These are phyloP conservation scores for Cercospora sesami DNA, from an alignment of 2,329 filamentous ascomycete genomes.

Conservation along the genomic window DNA sequence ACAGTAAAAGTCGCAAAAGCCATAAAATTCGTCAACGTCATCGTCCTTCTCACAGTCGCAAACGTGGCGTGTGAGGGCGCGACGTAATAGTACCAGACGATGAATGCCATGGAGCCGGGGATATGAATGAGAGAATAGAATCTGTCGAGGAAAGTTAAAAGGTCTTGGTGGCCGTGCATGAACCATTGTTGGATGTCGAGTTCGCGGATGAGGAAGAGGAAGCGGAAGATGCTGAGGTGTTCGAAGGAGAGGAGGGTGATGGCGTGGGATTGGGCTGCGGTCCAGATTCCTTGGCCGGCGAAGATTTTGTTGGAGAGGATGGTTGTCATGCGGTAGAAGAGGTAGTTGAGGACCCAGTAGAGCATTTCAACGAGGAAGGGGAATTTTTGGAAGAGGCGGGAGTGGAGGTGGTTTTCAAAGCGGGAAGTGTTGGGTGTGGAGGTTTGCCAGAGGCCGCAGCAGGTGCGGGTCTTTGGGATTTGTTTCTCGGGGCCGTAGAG, in stretches of 20 bases:
- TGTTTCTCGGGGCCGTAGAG: conserved; percentile 40
- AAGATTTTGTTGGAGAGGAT: conserved; percentile 38
- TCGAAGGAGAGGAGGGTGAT: conserved; percentile 57
- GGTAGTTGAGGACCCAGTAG: conserved; percentile 68
- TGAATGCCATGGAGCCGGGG: conserved; percentile 56
- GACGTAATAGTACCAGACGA: conserved; percentile 59
- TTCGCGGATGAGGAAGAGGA: conserved; percentile 56
- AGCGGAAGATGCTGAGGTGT: conserved; percentile 51
- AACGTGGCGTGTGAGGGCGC: conserved; percentile 51
- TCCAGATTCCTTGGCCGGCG: conserved; percentile 53
- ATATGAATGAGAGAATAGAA: conserved; percentile 62
- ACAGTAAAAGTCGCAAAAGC: conserved; percentile 53
- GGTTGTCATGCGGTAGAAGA: conserved; percentile 59
- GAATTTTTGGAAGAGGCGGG: conserved; percentile 64
- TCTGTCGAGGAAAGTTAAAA: conserved; percentile 58
- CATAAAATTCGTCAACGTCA: conserved; percentile 53
- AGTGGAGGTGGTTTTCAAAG: conserved; percentile 62
- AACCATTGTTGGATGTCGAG: conserved; percentile 58
- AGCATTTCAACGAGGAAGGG: conserved; percentile 73
- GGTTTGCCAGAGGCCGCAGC: conserved; percentile 54
- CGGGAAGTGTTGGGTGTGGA: conserved; percentile 43
- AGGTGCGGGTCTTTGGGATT: conserved; percentile 52
- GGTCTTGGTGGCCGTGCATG: conserved; percentile 54
- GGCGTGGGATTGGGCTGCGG: conserved; percentile 56
- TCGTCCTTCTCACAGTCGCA: conserved; percentile 43